Evolutionary conservation across 768 basidiomycete species (phyloP).

Genomic region (Russula abietina): DNA sequence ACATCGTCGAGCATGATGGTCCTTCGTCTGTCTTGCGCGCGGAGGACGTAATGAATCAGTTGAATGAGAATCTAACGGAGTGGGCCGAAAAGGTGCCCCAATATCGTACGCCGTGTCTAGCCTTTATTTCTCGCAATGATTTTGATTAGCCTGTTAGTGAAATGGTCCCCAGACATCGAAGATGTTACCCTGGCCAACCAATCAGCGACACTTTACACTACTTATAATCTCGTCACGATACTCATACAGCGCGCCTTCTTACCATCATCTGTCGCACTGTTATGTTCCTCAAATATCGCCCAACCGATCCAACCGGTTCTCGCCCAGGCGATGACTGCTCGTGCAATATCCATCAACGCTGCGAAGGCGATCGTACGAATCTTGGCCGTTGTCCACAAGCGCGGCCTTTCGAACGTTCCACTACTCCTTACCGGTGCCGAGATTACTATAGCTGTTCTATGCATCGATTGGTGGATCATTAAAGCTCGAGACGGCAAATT

Average conservation of each 20-base stretch:
- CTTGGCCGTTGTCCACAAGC: constrained; percentile 15
- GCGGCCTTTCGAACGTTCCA: constrained; percentile 21
- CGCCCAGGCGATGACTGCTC: constrained; percentile 16
- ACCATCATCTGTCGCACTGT: constrained; percentile 31
- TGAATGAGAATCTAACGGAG: constrained; percentile 42
- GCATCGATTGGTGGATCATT: constrained; percentile 22
- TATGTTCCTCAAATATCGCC: constrained; percentile 8
- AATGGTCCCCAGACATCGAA: constrained; percentile 40
- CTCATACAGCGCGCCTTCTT: constrained; percentile 76
- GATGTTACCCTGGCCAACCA: constrained; percentile 38
- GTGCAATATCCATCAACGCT: constrained; percentile 17
- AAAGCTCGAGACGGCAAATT: constrained; percentile 14
- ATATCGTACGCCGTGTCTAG: constrained; percentile 27
- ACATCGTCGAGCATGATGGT: constrained; percentile 4
- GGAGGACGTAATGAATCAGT: constrained; percentile 36
- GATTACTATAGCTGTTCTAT: constrained; percentile 19
- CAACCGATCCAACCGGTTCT: background rate
- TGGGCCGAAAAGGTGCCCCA: constrained; percentile 31
- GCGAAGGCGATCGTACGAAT: constrained; percentile 19
- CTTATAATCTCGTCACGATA: constrained; percentile 61
- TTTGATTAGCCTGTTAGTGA: constrained; percentile 27
- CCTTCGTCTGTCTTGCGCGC: constrained; percentile 24
- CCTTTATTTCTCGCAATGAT: background rate
- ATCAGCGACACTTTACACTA: constrained; percentile 38
- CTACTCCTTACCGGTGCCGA: constrained; percentile 20